Evolutionary conservation across 305 asterid genomes (phyloP).

Genomic region (Ilex paraguariensis): DNA sequence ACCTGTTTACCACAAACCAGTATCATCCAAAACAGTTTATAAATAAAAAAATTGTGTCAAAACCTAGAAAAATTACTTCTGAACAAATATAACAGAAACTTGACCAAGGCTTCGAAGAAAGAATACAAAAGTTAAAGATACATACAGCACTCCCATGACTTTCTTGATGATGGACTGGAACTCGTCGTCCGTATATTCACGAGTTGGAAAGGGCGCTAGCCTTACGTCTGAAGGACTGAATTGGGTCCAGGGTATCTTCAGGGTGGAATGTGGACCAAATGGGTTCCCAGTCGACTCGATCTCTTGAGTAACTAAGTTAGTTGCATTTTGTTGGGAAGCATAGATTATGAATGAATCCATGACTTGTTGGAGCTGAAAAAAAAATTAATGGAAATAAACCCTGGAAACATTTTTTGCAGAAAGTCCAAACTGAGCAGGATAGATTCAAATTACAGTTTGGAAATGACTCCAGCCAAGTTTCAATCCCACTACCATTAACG

Average conservation of each 20-base stretch:
- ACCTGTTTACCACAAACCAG: conserved; percentile 36
- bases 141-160: conserved; percentile 99
- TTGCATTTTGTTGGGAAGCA: conserved; percentile 63
- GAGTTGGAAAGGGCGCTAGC: conserved; percentile 93
- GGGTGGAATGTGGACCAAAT: conserved; percentile 23
- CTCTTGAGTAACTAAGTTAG: conserved; percentile 32
- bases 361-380: conserved; percentile 87
- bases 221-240: conserved; percentile 77
- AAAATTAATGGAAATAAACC: not conserved
- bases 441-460: not conserved
- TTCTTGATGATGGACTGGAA: conserved; percentile 94
- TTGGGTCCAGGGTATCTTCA: conserved; percentile 56
- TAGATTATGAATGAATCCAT: conserved; percentile 87
- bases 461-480: not conserved
- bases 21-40: not conserved
- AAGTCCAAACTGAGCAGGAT: not conserved
- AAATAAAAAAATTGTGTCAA: not conserved
- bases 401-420: not conserved
- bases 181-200: conserved; percentile 94
- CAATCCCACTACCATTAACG: not conserved
- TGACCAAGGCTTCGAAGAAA: conserved; percentile 3
- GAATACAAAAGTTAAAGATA: conserved; percentile 22
- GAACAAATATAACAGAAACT: not conserved
- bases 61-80: not conserved
- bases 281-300: conserved; percentile 24